These are phyloP conservation scores for Vinca minor DNA, from an alignment of 257 asterid species.

Conservation along the genomic window DNA sequence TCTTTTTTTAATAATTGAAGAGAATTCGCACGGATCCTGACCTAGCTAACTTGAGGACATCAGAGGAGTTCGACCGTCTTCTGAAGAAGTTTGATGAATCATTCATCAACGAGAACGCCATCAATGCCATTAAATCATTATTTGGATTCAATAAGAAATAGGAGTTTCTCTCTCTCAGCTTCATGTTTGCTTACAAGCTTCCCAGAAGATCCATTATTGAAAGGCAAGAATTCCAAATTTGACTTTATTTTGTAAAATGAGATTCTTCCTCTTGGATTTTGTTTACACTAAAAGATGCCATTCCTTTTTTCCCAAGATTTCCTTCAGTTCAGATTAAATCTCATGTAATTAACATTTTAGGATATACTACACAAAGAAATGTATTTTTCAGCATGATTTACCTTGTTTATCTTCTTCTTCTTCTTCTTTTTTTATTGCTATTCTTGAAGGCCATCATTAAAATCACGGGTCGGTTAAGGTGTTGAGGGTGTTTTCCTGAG, in stretches of 20 bases:
- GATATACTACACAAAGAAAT: slow-evolving; percentile 2
- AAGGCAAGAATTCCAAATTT: not conserved
- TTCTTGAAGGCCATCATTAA: too few relatives aligned
- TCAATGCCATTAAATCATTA: slow-evolving; percentile 79
- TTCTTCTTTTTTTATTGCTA: too few relatives aligned
- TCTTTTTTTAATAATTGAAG: slow-evolving; percentile 32
- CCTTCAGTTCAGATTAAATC: not conserved
- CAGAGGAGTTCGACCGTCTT: slow-evolving; percentile 58
- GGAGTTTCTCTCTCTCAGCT: not conserved
- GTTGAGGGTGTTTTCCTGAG: too few relatives aligned
- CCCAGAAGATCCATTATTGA: not conserved
- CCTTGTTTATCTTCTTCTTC: too few relatives aligned
- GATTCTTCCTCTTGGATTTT: not conserved
- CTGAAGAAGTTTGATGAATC: slow-evolving; percentile 79
- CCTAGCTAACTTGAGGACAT: slow-evolving; percentile 57
- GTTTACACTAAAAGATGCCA: not conserved
- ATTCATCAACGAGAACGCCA: slow-evolving; percentile 82
- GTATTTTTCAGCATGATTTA: not conserved
- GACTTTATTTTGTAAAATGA: not conserved
- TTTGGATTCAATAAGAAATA: slow-evolving; percentile 76
- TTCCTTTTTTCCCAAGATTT: slow-evolving; percentile 2
- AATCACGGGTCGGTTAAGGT: too few relatives aligned
- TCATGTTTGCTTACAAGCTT: not conserved
- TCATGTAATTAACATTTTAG: not conserved
- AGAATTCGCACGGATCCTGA: slow-evolving; percentile 86